Evolutionary conservation across 495 filamentous ascomycete genomes (phyloP), one percentile per base, ranked within the genome.

Genomic region (Neurospora sp.): DNA sequence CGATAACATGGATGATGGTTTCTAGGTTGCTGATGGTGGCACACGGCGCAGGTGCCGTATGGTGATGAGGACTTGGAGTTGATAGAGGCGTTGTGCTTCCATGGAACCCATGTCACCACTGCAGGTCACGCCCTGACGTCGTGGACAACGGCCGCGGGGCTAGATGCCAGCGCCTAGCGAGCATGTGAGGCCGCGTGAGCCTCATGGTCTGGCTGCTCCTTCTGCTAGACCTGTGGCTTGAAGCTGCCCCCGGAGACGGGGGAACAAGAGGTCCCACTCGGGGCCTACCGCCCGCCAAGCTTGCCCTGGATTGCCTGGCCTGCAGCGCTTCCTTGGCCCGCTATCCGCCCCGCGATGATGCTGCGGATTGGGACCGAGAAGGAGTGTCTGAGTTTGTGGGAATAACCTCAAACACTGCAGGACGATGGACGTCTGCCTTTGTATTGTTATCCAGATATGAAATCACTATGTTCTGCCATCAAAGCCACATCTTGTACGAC

Each of bases 91-190:
- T 2, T 24, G 21, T 11, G 9, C 2, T 7, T 38, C 1, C 43
- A 9, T 48, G n/a, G 43, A 48, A 48, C 24, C 43, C 43, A 48
- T 24, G 45, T 70, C 72, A 74, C 71, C 72, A 72, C 69, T 62
- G 54, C 43, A 74, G 45, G 45, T 54, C 73, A 54, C 45, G 45
- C 62, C 75, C 75, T 77, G 75, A 71, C 75, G 75, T 76, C 75
- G 75, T 74, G 71, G 31, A 36, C 70, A 39, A 21, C 39, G 40
- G 42, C 59, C 38, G 70, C 38, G 70, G 69, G 70, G 62, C 24
- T 73, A 28, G 54, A 38, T 28, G 39, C 38, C 21, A 11, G 62
- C 69, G 28, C 74, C 73, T 42, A 36, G 39, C 31, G 42, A 36
- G 39, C 69, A 71, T 24, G 71, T 28, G 74, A 69, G 70, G 37